Conservation (phyloP, 345 rosid genomes). For the Corchorus olitorius region DNA sequence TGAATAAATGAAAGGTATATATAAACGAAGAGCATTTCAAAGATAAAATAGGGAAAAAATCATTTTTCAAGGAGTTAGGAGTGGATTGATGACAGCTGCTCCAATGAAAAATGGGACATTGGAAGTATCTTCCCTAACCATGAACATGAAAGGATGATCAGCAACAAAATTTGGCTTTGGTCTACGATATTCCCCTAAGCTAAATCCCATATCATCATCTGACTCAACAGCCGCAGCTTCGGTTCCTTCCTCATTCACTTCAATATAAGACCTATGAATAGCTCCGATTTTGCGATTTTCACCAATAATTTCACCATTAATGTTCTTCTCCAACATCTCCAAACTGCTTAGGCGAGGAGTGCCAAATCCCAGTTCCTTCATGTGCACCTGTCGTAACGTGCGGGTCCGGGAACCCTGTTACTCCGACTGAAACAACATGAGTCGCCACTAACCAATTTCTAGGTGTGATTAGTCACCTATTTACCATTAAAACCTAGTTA, state of each 20-base stretch:
- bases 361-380: background rate
- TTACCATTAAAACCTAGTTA: no score
- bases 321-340: background rate
- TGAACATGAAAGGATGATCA: constrained; percentile 7
- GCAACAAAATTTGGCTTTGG: background rate
- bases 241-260: background rate
- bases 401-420: no score
- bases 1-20: no score
- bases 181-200: background rate
- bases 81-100: background rate
- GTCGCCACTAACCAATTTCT: no score
- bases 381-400: no score
- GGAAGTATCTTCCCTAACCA: background rate
- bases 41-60: no score
- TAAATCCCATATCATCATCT: background rate
- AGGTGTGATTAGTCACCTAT: no score
- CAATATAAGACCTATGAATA: background rate
- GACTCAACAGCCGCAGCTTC: constrained; percentile 2
- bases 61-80: no score
- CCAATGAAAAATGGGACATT: constrained; percentile 5
- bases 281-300: background rate
- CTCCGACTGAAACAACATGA: no score
- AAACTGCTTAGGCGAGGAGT: background rate
- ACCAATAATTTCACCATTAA: background rate
- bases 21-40: no score